Percentiles rank a stretch among this genome's conserved stretches.
These are phyloP conservation scores for Pochonia chlamydosporia DNA, from an alignment of 2,329 filamentous ascomycete species.

Conservation along the genomic window DNA sequence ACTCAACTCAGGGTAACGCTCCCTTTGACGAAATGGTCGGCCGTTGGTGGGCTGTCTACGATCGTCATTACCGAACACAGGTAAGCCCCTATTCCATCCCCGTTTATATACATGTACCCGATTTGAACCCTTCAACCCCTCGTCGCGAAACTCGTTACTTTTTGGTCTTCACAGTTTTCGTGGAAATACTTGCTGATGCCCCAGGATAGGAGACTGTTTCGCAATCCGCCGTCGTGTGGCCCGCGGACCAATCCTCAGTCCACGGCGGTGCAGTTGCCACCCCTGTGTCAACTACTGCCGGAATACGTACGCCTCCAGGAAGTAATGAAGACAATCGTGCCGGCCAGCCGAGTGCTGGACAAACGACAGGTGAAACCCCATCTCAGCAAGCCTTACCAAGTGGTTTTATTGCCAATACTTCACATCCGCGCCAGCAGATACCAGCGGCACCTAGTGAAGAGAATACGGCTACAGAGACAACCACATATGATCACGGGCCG, in stretches of 20 bases:
- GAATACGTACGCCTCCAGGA: not conserved
- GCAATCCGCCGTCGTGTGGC: not conserved
- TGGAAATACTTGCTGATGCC: not conserved
- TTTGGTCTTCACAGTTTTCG: not conserved
- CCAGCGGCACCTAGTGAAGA: not conserved
- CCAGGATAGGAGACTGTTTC: not conserved
- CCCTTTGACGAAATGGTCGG: conserved; percentile 80
- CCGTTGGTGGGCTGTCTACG: conserved; percentile 93
- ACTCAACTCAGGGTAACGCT: conserved; percentile 45
- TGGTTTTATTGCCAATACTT: not conserved
- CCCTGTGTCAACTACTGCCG: not conserved
- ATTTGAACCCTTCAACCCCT: not conserved
- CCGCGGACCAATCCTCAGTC: not conserved
- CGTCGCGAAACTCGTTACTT: not conserved
- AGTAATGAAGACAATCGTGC: not conserved
- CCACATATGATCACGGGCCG: not conserved
- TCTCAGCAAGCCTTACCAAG: not conserved
- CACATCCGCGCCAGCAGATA: not conserved
- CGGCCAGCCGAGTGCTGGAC: not conserved
- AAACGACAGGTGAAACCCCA: not conserved
- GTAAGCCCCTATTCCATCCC: conserved; percentile 29
- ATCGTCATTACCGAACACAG: conserved; percentile 66
- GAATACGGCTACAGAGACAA: not conserved
- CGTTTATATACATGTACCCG: too few species aligned
- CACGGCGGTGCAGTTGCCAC: not conserved